phyloP scores from a whole-genome alignment of 2,329 filamentous ascomycete genomes.

The Pleoardoris graminearum region DNA sequence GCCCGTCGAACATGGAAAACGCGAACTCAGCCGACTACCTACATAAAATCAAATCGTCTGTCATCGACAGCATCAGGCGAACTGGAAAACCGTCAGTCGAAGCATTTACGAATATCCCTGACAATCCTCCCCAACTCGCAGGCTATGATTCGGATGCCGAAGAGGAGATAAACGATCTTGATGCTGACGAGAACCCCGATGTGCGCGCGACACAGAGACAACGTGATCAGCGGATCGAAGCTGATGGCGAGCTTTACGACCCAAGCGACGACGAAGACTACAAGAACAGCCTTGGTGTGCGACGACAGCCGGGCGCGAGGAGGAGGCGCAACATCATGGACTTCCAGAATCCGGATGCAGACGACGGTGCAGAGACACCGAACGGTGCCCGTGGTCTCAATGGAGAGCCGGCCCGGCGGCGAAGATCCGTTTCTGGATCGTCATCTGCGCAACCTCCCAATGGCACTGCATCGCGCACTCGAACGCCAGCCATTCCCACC shows the following conservation, averaged over 20 bases:
- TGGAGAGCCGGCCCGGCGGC: conserved; percentile 36
- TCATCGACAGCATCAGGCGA: conserved; percentile 68
- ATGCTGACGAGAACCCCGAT: conserved; percentile 87
- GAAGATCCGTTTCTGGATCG: conserved; percentile 32
- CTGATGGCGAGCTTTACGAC: conserved; percentile 72
- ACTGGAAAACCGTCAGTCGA: conserved; percentile 62
- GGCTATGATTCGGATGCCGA: conserved; percentile 68
- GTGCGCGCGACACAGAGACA: conserved; percentile 77
- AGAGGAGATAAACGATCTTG: conserved; percentile 66
- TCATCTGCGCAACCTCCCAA: conserved; percentile 25
- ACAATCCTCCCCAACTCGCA: conserved; percentile 53
- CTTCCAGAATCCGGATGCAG: conserved; percentile 59
- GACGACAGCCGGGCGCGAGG: conserved; percentile 54
- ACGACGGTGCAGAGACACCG: conserved; percentile 32
- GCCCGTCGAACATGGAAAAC: conserved; percentile 73
- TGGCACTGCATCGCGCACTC: conserved; percentile 27
- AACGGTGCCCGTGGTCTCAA: conserved; percentile 34
- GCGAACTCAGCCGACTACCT: conserved; percentile 70
- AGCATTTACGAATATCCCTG: conserved; percentile 59
- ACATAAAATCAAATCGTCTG: conserved; percentile 67
- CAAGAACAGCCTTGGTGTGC: conserved; percentile 71
- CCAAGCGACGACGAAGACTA: conserved; percentile 89
- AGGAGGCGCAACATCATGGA: conserved; percentile 64
- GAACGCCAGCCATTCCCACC: conserved; percentile 30
- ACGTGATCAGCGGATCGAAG: conserved; percentile 76